phyloP scores from a whole-genome alignment of 306 rosid species.

The Quercus cerris region DNA sequence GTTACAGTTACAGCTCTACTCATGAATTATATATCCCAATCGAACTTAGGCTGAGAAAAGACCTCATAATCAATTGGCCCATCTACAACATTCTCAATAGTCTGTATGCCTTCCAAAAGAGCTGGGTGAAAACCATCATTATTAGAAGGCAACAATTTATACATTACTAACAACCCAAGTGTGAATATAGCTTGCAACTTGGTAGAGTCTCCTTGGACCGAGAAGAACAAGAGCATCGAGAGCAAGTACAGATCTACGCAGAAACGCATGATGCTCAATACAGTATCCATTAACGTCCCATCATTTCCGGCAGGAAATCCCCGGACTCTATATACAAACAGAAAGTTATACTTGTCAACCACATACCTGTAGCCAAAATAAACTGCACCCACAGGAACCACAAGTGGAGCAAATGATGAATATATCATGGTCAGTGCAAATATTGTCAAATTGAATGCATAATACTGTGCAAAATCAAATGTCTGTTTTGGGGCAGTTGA shows the following conservation, averaged over 20 bases:
- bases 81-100: constrained; percentile 63
- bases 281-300: constrained; percentile 91
- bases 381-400: constrained; percentile 85
- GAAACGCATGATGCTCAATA: constrained; percentile 82
- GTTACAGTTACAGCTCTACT: constrained; percentile 16
- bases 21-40: constrained; percentile 80
- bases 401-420: constrained; percentile 84
- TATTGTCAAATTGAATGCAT: constrained; percentile 88
- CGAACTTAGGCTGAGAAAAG: constrained; percentile 87
- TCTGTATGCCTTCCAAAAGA: constrained; percentile 75
- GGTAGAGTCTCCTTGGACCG: constrained; percentile 84
- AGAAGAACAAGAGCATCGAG: constrained; percentile 90
- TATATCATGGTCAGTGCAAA: constrained; percentile 89
- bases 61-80: constrained; percentile 86
- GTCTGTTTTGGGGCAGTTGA: constrained; percentile 84
- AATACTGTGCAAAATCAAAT: constrained; percentile 95
- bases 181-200: constrained; percentile 97
- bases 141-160: constrained; percentile 71
- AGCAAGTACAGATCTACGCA: constrained; percentile 79
- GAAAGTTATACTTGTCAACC: constrained; percentile 94
- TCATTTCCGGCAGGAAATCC: constrained; percentile 98
- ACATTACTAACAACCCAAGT: constrained; percentile 70
- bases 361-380: constrained; percentile 94
- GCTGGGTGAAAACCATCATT: constrained; percentile 55
- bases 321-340: constrained; percentile 80